These are phyloP conservation scores for Coemansia sp. DNA, from an alignment of 192 early-diverging fungal genomes.

Conservation along the genomic window DNA sequence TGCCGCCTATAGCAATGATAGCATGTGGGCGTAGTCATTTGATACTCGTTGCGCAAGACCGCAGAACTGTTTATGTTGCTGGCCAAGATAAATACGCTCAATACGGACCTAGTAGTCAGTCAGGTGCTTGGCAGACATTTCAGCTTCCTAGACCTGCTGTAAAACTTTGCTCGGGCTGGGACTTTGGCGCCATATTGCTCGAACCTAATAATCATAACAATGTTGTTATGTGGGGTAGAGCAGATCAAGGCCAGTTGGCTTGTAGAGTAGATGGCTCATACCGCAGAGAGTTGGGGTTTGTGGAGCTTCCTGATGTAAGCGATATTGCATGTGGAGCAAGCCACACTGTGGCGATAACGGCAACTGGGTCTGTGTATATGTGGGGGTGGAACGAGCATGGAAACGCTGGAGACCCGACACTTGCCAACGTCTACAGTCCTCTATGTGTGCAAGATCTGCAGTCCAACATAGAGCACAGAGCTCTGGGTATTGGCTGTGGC, in stretches of 20 bases:
- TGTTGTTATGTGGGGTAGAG: constrained; percentile 72
- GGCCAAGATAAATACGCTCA: constrained; percentile 72
- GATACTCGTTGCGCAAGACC: constrained; percentile 53
- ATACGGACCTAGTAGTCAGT: constrained; percentile 40
- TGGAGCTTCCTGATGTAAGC: constrained; percentile 9
- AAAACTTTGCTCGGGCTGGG: constrained; percentile 55
- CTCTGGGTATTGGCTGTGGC: constrained; percentile 35
- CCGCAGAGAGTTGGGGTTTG: constrained; percentile 20
- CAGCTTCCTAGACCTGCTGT: constrained; percentile 9
- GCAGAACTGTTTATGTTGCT: constrained; percentile 53
- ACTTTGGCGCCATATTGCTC: constrained; percentile 60
- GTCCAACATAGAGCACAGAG: not conserved
- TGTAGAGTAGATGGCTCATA: not conserved
- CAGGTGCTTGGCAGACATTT: constrained; percentile 19
- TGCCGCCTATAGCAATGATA: constrained; percentile 56
- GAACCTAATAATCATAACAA: constrained; percentile 54
- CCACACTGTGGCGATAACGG: constrained; percentile 63
- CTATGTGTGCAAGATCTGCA: not conserved
- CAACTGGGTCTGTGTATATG: constrained; percentile 51
- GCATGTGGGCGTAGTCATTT: constrained; percentile 71
- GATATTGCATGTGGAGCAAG: constrained; percentile 74
- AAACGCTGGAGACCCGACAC: constrained; percentile 69
- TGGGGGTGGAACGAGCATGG: constrained; percentile 99
- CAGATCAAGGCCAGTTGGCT: constrained; percentile 73
- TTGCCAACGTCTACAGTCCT: constrained; percentile 32